phyloP scores from a whole-genome alignment of 306 rosid species.

The Dryas alaskensis region DNA sequence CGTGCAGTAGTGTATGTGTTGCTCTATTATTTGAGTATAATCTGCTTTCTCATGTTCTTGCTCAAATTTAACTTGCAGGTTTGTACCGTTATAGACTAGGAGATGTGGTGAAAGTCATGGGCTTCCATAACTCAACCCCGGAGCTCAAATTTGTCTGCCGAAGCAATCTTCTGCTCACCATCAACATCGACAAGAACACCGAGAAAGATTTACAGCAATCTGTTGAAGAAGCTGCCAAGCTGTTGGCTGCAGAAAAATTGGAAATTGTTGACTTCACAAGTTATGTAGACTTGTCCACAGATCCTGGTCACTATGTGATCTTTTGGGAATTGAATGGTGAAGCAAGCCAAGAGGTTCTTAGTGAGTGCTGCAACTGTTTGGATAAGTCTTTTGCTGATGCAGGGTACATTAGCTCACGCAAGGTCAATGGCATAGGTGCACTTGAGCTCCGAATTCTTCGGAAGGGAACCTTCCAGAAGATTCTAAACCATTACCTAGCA shows the following conservation, averaged over 20 bases:
- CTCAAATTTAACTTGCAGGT: slow-evolving; percentile 41
- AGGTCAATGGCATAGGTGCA: slow-evolving; percentile 57
- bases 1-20: too few relatives aligned
- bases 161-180: slow-evolving; percentile 57
- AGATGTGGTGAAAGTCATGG: slow-evolving; percentile 72
- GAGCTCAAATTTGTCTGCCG: slow-evolving; percentile 66
- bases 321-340: slow-evolving; percentile 83
- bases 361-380: slow-evolving; percentile 73
- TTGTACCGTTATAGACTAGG: slow-evolving; percentile 78
- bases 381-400: slow-evolving; percentile 70
- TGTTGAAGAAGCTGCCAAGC: slow-evolving; percentile 60
- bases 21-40: too few relatives aligned
- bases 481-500: slow-evolving; percentile 61
- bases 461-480: slow-evolving; percentile 72
- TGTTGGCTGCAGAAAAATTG: slow-evolving; percentile 56
- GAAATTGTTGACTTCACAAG: slow-evolving; percentile 85
- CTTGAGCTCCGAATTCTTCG: slow-evolving; percentile 68
- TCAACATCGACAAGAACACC: slow-evolving; percentile 87
- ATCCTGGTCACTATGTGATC: slow-evolving; percentile 86
- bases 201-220: slow-evolving; percentile 74
- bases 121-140: slow-evolving; percentile 81
- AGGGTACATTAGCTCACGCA: slow-evolving; percentile 64
- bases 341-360: slow-evolving; percentile 51
- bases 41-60: too few relatives aligned
- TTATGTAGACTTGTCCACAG: slow-evolving; percentile 50